A percentile compares a stretch with the other conserved stretches of the same genome.
phyloP scores from a whole-genome alignment of 352 stramenopile genomes.

The Salisapilia sapeloensis region DNA sequence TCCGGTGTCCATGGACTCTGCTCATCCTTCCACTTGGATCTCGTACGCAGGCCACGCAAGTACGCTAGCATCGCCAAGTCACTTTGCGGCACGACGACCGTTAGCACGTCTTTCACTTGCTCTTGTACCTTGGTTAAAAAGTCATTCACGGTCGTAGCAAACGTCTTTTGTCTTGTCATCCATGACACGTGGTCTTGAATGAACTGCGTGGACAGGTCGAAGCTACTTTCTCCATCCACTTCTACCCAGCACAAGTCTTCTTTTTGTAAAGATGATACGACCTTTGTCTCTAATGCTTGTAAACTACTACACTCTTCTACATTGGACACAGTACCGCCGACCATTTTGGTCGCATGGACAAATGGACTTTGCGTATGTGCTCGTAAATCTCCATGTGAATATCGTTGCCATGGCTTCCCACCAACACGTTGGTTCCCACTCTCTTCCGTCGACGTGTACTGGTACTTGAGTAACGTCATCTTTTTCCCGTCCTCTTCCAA shows the following conservation, averaged over 20 bases:
- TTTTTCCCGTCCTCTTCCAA: slow-evolving; percentile 19
- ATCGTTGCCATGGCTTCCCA: slow-evolving; percentile 54
- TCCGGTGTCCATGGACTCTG: slow-evolving; percentile 18
- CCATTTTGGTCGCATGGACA: slow-evolving; percentile 14
- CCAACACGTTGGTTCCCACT: slow-evolving; percentile 2
- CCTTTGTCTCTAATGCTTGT: no score
- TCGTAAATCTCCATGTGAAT: slow-evolving; percentile 43
- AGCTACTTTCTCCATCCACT: slow-evolving; percentile 26
- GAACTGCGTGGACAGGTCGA: slow-evolving; percentile 27
- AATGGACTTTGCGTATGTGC: slow-evolving; percentile 24
- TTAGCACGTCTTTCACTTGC: slow-evolving; percentile 22
- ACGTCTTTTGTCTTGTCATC: slow-evolving; percentile 35
- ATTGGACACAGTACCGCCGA: slow-evolving; percentile 5
- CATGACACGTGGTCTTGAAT: slow-evolving; percentile 37
- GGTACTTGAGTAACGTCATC: slow-evolving; percentile 21
- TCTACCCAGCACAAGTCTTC: slow-evolving; percentile 64
- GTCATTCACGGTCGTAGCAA: slow-evolving; percentile 26
- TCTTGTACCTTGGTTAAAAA: slow-evolving; percentile 25
- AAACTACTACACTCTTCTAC: slow-evolving; percentile 16
- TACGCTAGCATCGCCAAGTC: slow-evolving; percentile 54
- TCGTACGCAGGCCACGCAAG: slow-evolving; percentile 52
- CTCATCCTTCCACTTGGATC: slow-evolving; percentile 62
- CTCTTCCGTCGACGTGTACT: slow-evolving; percentile 5
- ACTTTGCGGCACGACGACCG: slow-evolving; percentile 53
- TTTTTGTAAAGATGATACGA: no score